Evolutionary conservation across 148 eudicot genomes (phyloP).

Genomic region (Arbutus unedo): DNA sequence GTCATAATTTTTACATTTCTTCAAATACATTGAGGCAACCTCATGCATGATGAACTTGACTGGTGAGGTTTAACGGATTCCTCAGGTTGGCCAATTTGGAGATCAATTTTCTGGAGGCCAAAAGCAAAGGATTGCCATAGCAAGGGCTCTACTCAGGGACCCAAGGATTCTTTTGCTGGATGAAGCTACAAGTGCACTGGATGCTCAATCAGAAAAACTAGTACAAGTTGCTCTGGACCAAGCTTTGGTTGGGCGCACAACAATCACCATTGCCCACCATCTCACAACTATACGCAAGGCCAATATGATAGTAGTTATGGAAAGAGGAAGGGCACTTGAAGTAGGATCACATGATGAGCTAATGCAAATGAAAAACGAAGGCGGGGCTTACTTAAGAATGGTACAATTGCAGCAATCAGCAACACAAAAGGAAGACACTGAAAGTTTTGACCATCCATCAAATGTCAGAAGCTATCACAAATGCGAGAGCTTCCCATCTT

Average conservation of each 20-base stretch:
- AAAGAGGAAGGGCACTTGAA: conserved; percentile 38
- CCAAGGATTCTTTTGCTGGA: conserved; percentile 66
- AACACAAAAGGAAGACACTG: conserved; percentile 13
- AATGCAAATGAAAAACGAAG: conserved; percentile 26
- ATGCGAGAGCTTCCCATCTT: neutral
- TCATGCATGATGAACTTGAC: neutral
- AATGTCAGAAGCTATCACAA: neutral
- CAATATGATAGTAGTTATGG: conserved; percentile 33
- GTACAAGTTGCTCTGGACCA: conserved; percentile 40
- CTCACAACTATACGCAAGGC: conserved; percentile 34
- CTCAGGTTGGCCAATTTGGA: conserved; percentile 43
- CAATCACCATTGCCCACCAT: conserved; percentile 37
- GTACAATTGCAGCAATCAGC: conserved; percentile 37
- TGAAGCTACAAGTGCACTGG: conserved; percentile 93
- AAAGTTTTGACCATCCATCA: neutral
- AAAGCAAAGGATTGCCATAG: conserved; percentile 45
- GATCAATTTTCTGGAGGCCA: conserved; percentile 45
- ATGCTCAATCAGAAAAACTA: conserved; percentile 44
- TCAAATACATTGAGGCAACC: neutral
- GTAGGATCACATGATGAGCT: conserved; percentile 39
- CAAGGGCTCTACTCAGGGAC: conserved; percentile 40
- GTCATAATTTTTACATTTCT: neutral
- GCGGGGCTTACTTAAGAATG: conserved; percentile 39
- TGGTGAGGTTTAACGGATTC: neutral
- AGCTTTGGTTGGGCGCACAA: conserved; percentile 42